Evolutionary conservation across 768 basidiomycete genomes (phyloP).

Genomic region (Russula ochroleuca): DNA sequence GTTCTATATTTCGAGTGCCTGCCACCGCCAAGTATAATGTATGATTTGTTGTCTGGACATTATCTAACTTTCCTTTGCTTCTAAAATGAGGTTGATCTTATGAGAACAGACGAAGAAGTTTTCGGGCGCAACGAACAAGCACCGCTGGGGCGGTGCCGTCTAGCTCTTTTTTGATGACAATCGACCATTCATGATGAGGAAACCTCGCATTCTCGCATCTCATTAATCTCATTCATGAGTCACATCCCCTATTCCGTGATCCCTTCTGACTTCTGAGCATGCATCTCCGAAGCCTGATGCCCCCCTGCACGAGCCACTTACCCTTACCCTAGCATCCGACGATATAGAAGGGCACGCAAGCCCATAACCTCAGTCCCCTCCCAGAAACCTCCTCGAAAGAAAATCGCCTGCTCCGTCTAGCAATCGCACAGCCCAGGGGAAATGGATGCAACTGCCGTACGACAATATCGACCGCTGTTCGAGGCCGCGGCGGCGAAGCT

Average conservation of each 20-base stretch:
- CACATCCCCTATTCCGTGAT: background rate
- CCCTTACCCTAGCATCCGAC: conserved; percentile 14
- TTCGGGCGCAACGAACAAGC: no score
- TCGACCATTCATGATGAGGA: no score
- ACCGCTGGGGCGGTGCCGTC: no score
- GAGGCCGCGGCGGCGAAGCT: background rate
- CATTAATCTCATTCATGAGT: background rate
- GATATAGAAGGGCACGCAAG: background rate
- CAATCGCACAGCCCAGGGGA: background rate
- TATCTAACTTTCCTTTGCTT: background rate
- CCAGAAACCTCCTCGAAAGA: background rate
- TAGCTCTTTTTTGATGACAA: no score
- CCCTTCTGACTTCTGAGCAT: background rate
- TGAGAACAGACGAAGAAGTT: background rate
- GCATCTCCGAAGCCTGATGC: background rate
- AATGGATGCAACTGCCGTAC: conserved; percentile 5
- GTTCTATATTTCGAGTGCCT: background rate
- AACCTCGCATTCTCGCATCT: background rate
- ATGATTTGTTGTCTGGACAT: background rate
- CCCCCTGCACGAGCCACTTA: background rate
- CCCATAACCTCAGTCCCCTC: background rate
- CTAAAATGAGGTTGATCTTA: background rate
- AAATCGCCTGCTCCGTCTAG: background rate
- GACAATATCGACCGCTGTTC: background rate
- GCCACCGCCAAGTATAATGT: background rate